Percentiles rank a stretch among this genome's conserved stretches.
Conservation (phyloP, 1,284 basidiomycete genomes). For the Leccinum laetum region DNA sequence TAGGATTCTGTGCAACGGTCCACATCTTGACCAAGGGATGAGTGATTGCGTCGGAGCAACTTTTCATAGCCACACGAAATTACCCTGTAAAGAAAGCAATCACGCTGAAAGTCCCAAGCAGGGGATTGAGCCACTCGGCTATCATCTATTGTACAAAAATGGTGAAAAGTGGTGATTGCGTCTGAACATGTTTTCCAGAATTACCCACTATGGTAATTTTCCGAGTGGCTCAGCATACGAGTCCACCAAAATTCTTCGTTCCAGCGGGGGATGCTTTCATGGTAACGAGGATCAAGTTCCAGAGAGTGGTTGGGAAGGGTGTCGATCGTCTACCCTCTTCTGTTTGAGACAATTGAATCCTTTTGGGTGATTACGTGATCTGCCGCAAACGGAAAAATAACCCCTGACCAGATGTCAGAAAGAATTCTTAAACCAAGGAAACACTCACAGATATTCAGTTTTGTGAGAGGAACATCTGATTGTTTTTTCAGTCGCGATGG, state of each 20-base stretch:
- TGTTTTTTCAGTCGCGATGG: neutral
- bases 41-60: slow-evolving; percentile 27
- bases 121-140: slow-evolving; percentile 25
- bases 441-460: neutral
- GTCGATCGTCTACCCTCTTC: slow-evolving; percentile 4
- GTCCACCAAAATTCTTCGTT: neutral
- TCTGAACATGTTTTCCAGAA: slow-evolving; percentile 20
- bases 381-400: neutral
- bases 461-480: neutral
- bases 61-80: slow-evolving; percentile 23
- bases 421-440: too few relatives aligned
- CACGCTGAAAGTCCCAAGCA: slow-evolving; percentile 11
- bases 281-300: neutral
- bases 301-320: neutral
- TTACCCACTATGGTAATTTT: slow-evolving; percentile 19
- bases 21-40: slow-evolving; percentile 13
- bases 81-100: slow-evolving; percentile 25
- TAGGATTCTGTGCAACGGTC: slow-evolving; percentile 5
- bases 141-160: slow-evolving; percentile 12
- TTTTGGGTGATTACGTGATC: slow-evolving; percentile 11
- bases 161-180: slow-evolving; percentile 23
- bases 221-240: slow-evolving; percentile 24
- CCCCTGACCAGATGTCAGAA: neutral
- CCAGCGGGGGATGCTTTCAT: neutral
- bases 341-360: slow-evolving; percentile 1